Evolutionary conservation across 2,329 filamentous ascomycete species (phyloP).

Genomic region (Balansia obtecta): DNA sequence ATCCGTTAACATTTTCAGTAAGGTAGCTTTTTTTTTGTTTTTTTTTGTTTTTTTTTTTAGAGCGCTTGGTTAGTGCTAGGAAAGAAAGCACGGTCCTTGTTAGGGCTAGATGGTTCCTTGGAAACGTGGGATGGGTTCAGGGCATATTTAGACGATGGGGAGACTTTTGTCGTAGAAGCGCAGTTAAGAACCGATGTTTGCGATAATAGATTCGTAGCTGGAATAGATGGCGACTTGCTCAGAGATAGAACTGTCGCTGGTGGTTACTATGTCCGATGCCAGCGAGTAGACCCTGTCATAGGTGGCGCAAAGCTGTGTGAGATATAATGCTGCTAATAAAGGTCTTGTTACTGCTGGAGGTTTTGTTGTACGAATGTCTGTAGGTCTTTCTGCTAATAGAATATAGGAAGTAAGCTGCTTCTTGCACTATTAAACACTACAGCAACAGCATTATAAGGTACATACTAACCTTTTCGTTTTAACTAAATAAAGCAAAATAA

Average conservation of each 20-base stretch:
- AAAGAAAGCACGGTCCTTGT: slow-evolving; percentile 1
- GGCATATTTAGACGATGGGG: neutral
- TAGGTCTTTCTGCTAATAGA: too few relatives aligned
- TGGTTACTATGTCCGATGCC: too few relatives aligned
- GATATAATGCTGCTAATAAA: too few relatives aligned
- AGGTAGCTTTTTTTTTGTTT: slow-evolving; percentile 6
- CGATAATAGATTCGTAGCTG: slow-evolving; percentile 4
- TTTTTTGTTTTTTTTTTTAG: slow-evolving; percentile 7
- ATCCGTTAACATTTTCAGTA: neutral
- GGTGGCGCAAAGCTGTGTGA: too few relatives aligned
- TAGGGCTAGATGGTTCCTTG: neutral
- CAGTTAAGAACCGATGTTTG: neutral
- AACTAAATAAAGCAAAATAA: too few relatives aligned
- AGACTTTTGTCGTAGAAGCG: neutral
- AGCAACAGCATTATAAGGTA: too few relatives aligned
- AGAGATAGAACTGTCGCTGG: neutral
- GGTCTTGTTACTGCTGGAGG: too few relatives aligned
- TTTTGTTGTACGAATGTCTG: too few relatives aligned
- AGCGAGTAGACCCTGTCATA: too few relatives aligned
- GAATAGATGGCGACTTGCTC: slow-evolving; percentile 12
- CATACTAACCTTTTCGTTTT: too few relatives aligned
- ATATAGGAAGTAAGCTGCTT: too few relatives aligned
- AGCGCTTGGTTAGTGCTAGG: slow-evolving; percentile 5
- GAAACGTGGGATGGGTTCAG: neutral
- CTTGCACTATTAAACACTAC: too few relatives aligned